Conservation (phyloP, 2,329 filamentous ascomycete genomes). For the Lachnellula cervina region DNA sequence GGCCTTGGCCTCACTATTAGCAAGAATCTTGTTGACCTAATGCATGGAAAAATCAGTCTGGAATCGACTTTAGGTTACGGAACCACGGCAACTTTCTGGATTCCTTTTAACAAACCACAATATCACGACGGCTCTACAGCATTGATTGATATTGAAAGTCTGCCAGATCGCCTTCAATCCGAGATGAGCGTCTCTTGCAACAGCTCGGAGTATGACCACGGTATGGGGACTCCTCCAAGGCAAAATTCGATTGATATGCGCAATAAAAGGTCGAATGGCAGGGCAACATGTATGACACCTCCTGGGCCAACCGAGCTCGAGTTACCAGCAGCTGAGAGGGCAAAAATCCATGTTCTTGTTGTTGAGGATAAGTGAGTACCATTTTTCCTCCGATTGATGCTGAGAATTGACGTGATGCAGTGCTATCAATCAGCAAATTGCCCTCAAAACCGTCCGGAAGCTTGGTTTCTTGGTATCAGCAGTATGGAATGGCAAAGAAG, state of each 20-base stretch:
- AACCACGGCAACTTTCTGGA: constrained; percentile 71
- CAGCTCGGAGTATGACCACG: constrained; percentile 57
- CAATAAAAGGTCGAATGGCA: background rate
- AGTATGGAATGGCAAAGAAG: constrained; percentile 75
- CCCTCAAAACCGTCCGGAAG: constrained; percentile 68
- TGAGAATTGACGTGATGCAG: constrained; percentile 26
- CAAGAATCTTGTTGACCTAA: constrained; percentile 74
- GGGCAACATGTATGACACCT: constrained; percentile 21
- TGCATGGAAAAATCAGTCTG: constrained; percentile 70
- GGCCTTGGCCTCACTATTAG: constrained; percentile 75
- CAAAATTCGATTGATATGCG: constrained; percentile 22
- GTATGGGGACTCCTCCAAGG: constrained; percentile 37
- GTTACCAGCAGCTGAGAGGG: constrained; percentile 52
- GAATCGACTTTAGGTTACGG: constrained; percentile 63
- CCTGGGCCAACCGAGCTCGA: constrained; percentile 40
- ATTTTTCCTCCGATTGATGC: background rate
- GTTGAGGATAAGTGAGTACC: constrained; percentile 71
- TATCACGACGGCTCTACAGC: constrained; percentile 43
- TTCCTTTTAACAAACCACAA: constrained; percentile 69
- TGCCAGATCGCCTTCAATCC: constrained; percentile 63
- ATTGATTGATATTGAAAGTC: constrained; percentile 56
- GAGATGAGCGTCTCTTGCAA: constrained; percentile 62
- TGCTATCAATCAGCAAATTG: constrained; percentile 70
- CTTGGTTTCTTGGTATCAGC: constrained; percentile 67
- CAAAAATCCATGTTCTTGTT: constrained; percentile 64